Base-by-base conservation (phyloP, 495 filamentous ascomycete genomes). In the Penicillium verhagenii region DNA sequence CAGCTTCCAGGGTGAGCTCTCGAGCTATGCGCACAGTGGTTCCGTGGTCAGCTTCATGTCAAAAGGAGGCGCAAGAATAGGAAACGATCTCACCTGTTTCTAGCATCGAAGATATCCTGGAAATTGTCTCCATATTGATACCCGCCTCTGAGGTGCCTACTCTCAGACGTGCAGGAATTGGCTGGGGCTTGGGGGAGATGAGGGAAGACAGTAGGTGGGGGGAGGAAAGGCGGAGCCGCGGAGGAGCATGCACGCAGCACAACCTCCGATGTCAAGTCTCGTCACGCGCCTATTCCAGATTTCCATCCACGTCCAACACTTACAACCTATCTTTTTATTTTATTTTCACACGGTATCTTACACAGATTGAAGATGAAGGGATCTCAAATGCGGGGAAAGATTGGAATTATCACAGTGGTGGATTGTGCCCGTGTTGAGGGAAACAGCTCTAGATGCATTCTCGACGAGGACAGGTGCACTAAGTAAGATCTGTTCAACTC, bases 1-100 rank as follows among this genome's bases (percentile, higher is more conserved):
- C 93, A 47, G 94, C 95, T 79, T 98, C 94, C 65, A 98, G 84
- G 37, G 94, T 98, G 65, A 98, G 85, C 70, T 97, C 94, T 67
- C 94, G 85, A 68, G 94, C 94, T 91, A 78, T 62, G 47, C 60
- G 53, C 52, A 62, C 65, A 60, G 57, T 63, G 49, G 20, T 47
- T 42, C 52, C 47, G 52, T 50, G 50, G 57, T 72, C 53, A 66
- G 64, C 58, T 53, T 42, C 53, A 33, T 47, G 49, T 43, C 50
- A 52, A 39, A 37, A 44, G 25, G 39, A 28, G 39, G 38, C 33
- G 20, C 26, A 33, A 24, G 35, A 16, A 8, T 13, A 14, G 49
- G 18, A 1, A 19, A 33, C 19, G 9, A 13, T 50, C 78, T 66
- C 75, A 94, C 91, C 90, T 76, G 86, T 93, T 77, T 97, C 94